Percentiles rank a stretch among this genome's conserved stretches.
Evolutionary conservation across 1,284 basidiomycete genomes (phyloP).

Genomic region (Albatrellus sp.): DNA sequence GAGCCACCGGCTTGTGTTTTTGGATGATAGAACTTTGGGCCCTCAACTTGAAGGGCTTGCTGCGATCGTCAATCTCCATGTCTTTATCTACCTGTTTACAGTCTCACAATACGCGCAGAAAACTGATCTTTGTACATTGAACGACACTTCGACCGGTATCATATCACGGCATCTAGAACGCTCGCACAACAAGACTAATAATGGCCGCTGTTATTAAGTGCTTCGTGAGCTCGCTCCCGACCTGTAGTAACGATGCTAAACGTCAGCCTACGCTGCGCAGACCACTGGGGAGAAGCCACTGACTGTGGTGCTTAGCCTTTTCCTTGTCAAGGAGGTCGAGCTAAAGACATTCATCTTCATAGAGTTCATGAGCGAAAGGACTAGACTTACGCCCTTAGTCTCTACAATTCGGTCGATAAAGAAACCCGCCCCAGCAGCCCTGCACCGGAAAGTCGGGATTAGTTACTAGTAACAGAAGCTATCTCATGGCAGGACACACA

Average conservation of each 20-base stretch:
- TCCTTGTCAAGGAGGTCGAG: constrained; percentile 30
- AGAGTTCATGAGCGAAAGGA: neutral
- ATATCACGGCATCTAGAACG: neutral
- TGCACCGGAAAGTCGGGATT: constrained; percentile 3
- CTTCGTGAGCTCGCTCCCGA: neutral
- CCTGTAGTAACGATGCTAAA: neutral
- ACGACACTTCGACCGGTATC: no score
- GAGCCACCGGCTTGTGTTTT: no score
- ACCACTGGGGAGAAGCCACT: neutral
- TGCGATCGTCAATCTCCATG: neutral
- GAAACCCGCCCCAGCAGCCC: constrained; percentile 29
- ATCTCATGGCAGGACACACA: constrained; percentile 13
- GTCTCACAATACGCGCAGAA: neutral
- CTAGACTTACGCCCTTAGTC: constrained; percentile 25
- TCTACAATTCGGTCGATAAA: constrained; percentile 33
- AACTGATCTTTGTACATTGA: no score
- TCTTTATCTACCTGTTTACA: no score
- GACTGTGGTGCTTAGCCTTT: constrained; percentile 28
- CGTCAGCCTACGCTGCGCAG: neutral
- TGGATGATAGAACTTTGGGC: no score
- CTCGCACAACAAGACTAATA: neutral
- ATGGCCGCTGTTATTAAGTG: neutral
- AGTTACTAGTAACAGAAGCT: neutral
- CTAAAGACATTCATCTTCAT: constrained; percentile 3
- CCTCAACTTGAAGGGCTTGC: no score